These are phyloP conservation scores for Onygenales sp. DNA, from an alignment of 2,329 filamentous ascomycete genomes.

Conservation along the genomic window DNA sequence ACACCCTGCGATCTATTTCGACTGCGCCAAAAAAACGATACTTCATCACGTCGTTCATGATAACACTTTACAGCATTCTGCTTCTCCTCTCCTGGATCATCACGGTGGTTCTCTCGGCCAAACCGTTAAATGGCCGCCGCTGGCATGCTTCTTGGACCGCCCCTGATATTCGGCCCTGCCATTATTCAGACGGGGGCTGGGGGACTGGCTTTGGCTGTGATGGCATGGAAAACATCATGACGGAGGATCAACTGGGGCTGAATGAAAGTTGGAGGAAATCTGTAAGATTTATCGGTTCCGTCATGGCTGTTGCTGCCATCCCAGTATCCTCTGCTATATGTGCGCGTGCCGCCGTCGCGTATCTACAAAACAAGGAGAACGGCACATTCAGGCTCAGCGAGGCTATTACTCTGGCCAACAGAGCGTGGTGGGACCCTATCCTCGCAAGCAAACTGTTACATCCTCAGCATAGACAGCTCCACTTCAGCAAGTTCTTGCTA, in stretches of 20 bases:
- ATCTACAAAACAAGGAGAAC: conserved; percentile 1
- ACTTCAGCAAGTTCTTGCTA: conserved; percentile 1
- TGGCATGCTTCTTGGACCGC: background rate
- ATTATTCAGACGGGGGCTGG: background rate
- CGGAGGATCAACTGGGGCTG: background rate
- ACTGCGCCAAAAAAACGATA: background rate
- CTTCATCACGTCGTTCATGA: background rate
- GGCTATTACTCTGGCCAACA: conserved; percentile 3
- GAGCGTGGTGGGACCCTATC: conserved; percentile 3
- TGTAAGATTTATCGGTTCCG: background rate
- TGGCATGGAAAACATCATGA: background rate
- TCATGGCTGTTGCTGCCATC: conserved; percentile 3
- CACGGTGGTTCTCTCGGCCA: background rate
- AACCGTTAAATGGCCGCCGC: background rate
- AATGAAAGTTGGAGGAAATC: conserved; percentile 1
- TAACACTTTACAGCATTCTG: conserved; percentile 1
- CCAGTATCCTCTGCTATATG: conserved; percentile 4
- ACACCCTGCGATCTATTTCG: background rate
- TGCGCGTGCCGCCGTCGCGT: conserved; percentile 5
- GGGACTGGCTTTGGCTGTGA: background rate
- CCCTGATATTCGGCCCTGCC: background rate
- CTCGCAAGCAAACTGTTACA: background rate
- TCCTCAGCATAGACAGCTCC: background rate
- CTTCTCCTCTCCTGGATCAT: conserved; percentile 5
- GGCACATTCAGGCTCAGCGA: conserved; percentile 1